phyloP scores from a whole-genome alignment of 176 grass and related monocot genomes.

The Stipa capillata region DNA sequence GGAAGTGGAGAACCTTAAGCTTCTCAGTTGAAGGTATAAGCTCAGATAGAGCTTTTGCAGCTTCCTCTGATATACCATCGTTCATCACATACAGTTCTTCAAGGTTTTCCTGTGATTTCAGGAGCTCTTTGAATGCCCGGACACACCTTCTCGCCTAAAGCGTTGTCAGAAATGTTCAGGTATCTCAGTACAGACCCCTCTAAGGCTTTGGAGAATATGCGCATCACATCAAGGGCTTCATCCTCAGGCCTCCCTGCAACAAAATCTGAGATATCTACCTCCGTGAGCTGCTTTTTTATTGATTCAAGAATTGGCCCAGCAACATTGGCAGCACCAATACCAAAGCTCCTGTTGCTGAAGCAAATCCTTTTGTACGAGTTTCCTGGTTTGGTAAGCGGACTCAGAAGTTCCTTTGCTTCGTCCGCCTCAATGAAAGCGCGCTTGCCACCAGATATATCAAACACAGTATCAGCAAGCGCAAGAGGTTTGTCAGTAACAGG shows the following conservation, averaged over 20 bases:
- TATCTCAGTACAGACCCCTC: conserved; percentile 60
- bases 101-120: conserved; percentile 64
- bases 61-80: conserved; percentile 85
- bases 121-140: conserved; percentile 63
- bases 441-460: conserved; percentile 69
- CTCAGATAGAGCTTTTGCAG: conserved; percentile 68
- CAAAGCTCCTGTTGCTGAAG: conserved; percentile 85
- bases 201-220: conserved; percentile 73
- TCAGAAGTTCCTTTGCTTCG: conserved; percentile 66
- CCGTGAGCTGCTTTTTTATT: conserved; percentile 56
- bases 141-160: conserved; percentile 88
- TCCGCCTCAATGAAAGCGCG: conserved; percentile 76
- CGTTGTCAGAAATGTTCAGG: conserved; percentile 82
- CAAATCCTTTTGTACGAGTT: conserved; percentile 54
- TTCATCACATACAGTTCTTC: conserved; percentile 94
- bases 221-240: conserved; percentile 90
- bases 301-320: conserved; percentile 64
- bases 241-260: conserved; percentile 75
- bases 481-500: not conserved
- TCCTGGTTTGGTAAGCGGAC: conserved; percentile 41
- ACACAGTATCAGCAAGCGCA: conserved; percentile 33
- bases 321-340: conserved; percentile 64
- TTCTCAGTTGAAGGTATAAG: conserved; percentile 74
- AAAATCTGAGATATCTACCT: conserved; percentile 90
- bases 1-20: conserved; percentile 74